Evolutionary conservation across 768 basidiomycete genomes (phyloP), one percentile per base, ranked within the genome.

Genomic region (Amanita rimosa): DNA sequence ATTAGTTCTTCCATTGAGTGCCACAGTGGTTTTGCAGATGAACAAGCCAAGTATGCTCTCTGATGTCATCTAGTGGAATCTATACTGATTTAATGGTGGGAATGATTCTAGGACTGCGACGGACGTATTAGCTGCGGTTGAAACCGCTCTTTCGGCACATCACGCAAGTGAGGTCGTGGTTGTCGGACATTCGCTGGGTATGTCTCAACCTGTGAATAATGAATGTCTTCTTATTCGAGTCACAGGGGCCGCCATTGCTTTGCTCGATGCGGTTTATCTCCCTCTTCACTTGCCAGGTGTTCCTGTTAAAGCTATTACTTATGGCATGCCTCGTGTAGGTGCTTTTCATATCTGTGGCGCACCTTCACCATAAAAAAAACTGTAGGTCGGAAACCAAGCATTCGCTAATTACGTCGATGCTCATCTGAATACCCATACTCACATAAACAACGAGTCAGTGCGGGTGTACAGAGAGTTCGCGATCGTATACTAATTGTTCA

Each of bases 181-280:
- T 19, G 67, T 72, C 37, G 72, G 72, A 0, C 74, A 72, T 53
- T 69, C 70, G 4, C 61, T 76, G 6, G 72, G 68, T 53, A 53
- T 52, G 48, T 67, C 53, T 6, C 6, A 24, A 13, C 37, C n/a
- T 27, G 13, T 31, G 54, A 62, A 39, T n/a, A 49, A 56, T 37
- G 11, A 4, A 22, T 13, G 2, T 39, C 10, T 22, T 39, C 17
- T 39, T 19, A 31, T 9, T n/a, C 6, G 5, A 44, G 34, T 49
- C 55, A n/a, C 58, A 66, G 65, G 67, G 35, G 67, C 62, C 41
- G 68, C 71, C 4, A 54, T 70, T 22, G 60, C 66, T 17, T 65
- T 78, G 3, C 61, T 79, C 34, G 74, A 77, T 48, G 63, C 71
- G 5, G 63, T 79, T n/a, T 76, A 67, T 57, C 66, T 79, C 4